phyloP scores from a whole-genome alignment of 495 filamentous ascomycete genomes.

The Lindgomyces ingoldianus region DNA sequence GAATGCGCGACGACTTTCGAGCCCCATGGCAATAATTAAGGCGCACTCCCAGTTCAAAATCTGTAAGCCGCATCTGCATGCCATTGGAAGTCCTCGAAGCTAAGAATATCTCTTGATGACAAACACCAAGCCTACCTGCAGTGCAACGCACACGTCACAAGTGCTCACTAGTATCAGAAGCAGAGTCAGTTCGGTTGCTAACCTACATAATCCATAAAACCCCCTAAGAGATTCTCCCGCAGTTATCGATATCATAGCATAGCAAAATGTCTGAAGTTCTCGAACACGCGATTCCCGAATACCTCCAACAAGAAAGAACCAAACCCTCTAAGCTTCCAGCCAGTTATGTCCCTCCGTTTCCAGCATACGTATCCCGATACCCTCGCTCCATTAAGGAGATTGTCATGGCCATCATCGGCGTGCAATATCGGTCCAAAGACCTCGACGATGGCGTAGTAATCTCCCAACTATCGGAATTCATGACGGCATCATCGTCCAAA shows the following conservation, averaged over 20 bases:
- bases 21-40: not conserved
- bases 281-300: constrained; percentile 5
- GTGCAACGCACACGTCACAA: too few relatives aligned
- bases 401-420: constrained; percentile 44
- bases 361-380: constrained; percentile 37
- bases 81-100: too few relatives aligned
- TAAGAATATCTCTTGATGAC: too few relatives aligned
- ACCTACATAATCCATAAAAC: too few relatives aligned
- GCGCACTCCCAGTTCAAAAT: not conserved
- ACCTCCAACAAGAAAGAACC: constrained; percentile 12
- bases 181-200: too few relatives aligned
- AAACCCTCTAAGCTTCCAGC: not conserved
- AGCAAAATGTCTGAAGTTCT: not conserved
- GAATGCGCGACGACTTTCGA: not conserved
- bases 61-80: not conserved
- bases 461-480: constrained; percentile 9
- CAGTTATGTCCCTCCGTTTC: constrained; percentile 29
- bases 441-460: not conserved
- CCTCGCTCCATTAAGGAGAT: constrained; percentile 35
- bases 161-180: too few relatives aligned
- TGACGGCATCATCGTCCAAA: constrained; percentile 6
- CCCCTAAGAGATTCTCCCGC: not conserved
- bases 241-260: not conserved
- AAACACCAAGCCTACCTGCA: too few relatives aligned
- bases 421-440: constrained; percentile 22